Evolutionary conservation across 2,329 filamentous ascomycete genomes (phyloP).

Genomic region (Aspergillus tamarii): DNA sequence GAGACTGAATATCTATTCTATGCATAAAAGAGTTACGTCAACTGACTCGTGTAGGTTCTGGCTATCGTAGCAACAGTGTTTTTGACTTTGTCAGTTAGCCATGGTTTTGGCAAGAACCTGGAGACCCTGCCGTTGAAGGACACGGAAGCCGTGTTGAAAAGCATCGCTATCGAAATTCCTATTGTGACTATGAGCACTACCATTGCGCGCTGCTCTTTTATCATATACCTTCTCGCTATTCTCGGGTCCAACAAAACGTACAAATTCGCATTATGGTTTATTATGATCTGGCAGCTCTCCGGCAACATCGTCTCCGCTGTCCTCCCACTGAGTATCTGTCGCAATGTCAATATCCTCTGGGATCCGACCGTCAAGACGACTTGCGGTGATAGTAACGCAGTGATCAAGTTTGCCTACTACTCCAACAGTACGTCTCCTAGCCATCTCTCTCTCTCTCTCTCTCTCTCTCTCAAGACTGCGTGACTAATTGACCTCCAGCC

Average conservation of each 20-base stretch:
- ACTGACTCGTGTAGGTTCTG: constrained; percentile 11
- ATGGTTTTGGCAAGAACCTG: constrained; percentile 33
- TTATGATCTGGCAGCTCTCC: constrained; percentile 28
- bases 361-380: constrained; percentile 27
- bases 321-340: constrained; percentile 33
- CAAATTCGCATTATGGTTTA: constrained; percentile 25
- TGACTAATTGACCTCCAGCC: constrained; percentile 10
- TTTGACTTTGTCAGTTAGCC: constrained; percentile 27
- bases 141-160: constrained; percentile 27
- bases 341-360: constrained; percentile 29
- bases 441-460: too few species aligned
- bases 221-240: constrained; percentile 31
- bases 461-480: too few species aligned
- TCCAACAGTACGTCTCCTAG: constrained; percentile 26
- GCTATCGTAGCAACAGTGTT: constrained; percentile 29
- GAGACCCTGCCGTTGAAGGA: constrained; percentile 13
- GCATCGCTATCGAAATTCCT: constrained; percentile 31
- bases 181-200: constrained; percentile 35
- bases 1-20: too few species aligned
- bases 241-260: constrained; percentile 30
- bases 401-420: constrained; percentile 35
- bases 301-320: constrained; percentile 32
- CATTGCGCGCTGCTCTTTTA: constrained; percentile 32
- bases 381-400: constrained; percentile 24
- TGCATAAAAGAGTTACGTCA: too few species aligned